These are phyloP conservation scores for Combretum micranthum DNA, from an alignment of 345 rosid species.

Conservation along the genomic window DNA sequence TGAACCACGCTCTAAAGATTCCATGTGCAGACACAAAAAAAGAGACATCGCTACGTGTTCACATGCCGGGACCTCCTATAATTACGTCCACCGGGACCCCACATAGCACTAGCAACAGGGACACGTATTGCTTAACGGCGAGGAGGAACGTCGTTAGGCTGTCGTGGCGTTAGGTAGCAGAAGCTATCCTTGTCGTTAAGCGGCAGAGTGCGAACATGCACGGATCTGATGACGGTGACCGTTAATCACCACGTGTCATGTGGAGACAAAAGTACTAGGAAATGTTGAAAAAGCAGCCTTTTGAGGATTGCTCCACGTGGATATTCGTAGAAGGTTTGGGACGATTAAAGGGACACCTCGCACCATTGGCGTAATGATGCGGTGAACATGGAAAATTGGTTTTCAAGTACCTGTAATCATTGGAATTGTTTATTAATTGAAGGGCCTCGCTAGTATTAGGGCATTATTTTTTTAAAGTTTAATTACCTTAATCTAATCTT, in stretches of 20 bases:
- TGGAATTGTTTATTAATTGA: too few species aligned
- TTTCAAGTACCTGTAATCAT: too few species aligned
- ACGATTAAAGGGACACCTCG: slow-evolving; percentile 20
- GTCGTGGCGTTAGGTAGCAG: slow-evolving; percentile 42
- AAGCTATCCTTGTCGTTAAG: slow-evolving; percentile 9
- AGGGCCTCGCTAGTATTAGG: too few species aligned
- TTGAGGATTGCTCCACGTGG: slow-evolving; percentile 16
- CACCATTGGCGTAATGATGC: background rate
- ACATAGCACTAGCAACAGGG: slow-evolving; percentile 2
- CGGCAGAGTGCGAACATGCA: slow-evolving; percentile 18
- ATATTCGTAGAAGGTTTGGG: slow-evolving; percentile 12
- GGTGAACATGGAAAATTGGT: too few species aligned
- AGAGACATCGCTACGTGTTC: slow-evolving; percentile 13
- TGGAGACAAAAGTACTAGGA: background rate
- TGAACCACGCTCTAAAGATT: too few species aligned
- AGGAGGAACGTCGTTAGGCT: slow-evolving; percentile 20
- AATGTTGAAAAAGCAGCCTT: slow-evolving; percentile 9
- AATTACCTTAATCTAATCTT: too few species aligned
- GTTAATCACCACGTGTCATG: slow-evolving; percentile 20
- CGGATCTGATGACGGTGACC: slow-evolving; percentile 30
- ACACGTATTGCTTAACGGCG: slow-evolving; percentile 30
- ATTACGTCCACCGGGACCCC: slow-evolving; percentile 8
- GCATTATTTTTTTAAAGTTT: too few species aligned
- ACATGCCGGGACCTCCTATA: background rate
- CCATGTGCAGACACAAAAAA: too few species aligned